Evolutionary conservation across 1,284 basidiomycete species (phyloP), one percentile per base, ranked within the genome.

Genomic region (Melampsora larici-populina): DNA sequence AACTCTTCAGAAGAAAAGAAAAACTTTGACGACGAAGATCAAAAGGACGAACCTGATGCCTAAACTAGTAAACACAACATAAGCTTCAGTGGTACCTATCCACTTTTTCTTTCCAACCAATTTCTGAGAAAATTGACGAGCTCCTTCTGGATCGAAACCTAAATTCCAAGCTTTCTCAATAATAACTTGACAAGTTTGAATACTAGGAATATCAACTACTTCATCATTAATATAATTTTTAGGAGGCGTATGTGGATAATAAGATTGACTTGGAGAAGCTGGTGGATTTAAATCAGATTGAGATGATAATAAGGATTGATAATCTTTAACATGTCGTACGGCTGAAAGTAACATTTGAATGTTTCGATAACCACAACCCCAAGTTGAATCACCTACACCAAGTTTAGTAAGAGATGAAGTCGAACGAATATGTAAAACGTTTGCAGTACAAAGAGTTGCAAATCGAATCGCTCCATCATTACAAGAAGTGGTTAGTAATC

Each of bases 31-130:
- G 7, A 17, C 18, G 13, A 48, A 51, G 40, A 49, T 31, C 17
- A 17, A 55, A 73, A 26, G 24, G 29, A 66, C 31, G 1, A 29
- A 81, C 81, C 80, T 66, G 15, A 83, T 68, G 0, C 81, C 81
- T 6, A 82, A 49, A 62, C 76, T 81, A 13, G 80, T 79, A 18
- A 83, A 75, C 36, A 79, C 80, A 11, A 79, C 79, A 69, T 80
- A 83, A 29, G 81, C 78, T 79, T 83, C 82, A 58, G 80, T 81
- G 58, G 82, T 81, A 2, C 82, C 82, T 43, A 82, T 82, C 82
- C 82, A 83, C 11, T 78, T 51, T 11, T 71, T 79, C 46, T 79
- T 80, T 11, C 79, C 79, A 13, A 80, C 71, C 18, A 83, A 78
- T 26, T 78, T 77, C 21, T 72, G 49, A 21, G 68, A 51, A 66